These are phyloP conservation scores for Boletus smithii DNA, from an alignment of 1,284 basidiomycete genomes.

Conservation along the genomic window DNA sequence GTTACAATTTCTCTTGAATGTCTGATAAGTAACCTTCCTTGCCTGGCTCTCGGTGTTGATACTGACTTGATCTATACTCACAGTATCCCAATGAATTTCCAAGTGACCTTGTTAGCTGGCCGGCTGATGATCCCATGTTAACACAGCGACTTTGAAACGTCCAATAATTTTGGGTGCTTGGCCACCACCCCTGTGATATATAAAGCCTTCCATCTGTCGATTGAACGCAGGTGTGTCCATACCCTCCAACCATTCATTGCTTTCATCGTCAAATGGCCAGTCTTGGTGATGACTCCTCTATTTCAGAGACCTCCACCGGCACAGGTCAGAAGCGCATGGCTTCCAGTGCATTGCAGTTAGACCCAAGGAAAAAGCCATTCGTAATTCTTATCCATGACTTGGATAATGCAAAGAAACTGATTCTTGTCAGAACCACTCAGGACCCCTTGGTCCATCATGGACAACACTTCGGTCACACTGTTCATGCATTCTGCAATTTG, in stretches of 20 bases:
- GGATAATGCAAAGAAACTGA: too few species aligned
- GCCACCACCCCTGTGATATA: background rate
- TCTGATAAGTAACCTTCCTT: too few species aligned
- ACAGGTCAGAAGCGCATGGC: background rate
- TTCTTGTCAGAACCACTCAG: background rate
- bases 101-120: too few species aligned
- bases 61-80: too few species aligned
- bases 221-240: background rate
- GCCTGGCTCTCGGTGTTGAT: too few species aligned
- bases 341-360: background rate
- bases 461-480: constrained; percentile 7
- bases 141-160: too few species aligned
- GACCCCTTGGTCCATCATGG: constrained; percentile 15
- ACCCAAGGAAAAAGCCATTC: background rate
- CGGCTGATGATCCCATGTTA: too few species aligned
- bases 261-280: background rate
- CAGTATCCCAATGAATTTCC: too few species aligned
- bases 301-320: background rate
- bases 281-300: background rate
- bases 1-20: too few species aligned
- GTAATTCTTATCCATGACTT: too few species aligned
- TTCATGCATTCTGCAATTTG: constrained; percentile 15
- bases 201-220: background rate
- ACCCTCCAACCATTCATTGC: background rate
- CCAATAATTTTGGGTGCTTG: too few species aligned